Evolutionary conservation across 805 yeast species (phyloP).

Genomic region (Ascoidea tarda): DNA sequence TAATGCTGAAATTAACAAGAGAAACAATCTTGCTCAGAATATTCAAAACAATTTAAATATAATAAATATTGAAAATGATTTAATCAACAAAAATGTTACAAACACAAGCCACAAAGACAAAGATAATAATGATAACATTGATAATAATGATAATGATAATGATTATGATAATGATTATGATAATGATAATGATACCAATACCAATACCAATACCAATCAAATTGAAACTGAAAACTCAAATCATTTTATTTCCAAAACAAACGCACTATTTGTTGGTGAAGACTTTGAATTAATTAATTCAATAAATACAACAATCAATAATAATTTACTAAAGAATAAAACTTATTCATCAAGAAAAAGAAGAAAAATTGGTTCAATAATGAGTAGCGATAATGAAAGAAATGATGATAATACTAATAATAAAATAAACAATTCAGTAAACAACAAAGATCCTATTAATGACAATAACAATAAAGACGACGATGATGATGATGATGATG

Average conservation of each 20-base stretch:
- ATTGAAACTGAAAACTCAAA: not conserved
- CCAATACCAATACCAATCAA: slow-evolving; percentile 3
- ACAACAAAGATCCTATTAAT: too few species aligned
- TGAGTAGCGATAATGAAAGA: slow-evolving; percentile 3
- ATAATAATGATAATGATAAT: too few species aligned
- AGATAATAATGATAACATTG: not conserved
- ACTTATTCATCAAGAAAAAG: not conserved
- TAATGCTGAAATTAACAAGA: not conserved
- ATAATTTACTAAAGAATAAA: not conserved
- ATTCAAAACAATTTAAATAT: not conserved
- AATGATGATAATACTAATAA: slow-evolving; percentile 3
- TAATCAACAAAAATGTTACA: not conserved
- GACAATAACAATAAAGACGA: not conserved
- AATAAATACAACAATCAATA: slow-evolving; percentile 7
- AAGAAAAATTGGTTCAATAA: not conserved
- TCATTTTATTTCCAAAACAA: slow-evolving; percentile 1
- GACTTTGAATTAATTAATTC: slow-evolving; percentile 14
- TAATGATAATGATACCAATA: slow-evolving; percentile 1
- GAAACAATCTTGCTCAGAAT: not conserved
- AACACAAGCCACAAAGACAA: slow-evolving; percentile 2
- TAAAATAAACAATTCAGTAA: too few species aligned
- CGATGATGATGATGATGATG: not conserved
- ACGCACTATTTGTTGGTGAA: slow-evolving; percentile 12
- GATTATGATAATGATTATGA: too few species aligned
- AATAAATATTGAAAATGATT: slow-evolving; percentile 1